Percentiles rank a stretch among this genome's conserved stretches.
Conservation (phyloP, 768 basidiomycete species). For the Trametes maxima region DNA sequence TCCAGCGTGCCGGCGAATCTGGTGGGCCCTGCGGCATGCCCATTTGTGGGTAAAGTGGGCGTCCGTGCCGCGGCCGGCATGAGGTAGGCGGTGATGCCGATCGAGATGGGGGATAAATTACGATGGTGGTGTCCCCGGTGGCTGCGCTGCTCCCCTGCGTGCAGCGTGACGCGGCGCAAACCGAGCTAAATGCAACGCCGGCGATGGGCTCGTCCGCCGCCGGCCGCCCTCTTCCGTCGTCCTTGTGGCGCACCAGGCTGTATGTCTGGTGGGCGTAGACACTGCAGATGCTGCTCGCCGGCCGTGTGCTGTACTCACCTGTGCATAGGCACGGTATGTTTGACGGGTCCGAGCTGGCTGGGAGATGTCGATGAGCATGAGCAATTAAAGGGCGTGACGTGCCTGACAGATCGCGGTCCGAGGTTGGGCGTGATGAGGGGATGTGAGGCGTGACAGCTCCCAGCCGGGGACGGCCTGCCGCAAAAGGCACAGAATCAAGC, state of each 20-base stretch:
- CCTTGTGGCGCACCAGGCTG: not conserved
- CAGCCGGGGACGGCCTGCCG: not conserved
- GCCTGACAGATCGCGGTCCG: constrained; percentile 11
- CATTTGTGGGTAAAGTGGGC: not conserved
- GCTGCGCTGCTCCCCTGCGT: not conserved
- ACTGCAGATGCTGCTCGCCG: not conserved
- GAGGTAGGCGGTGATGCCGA: constrained; percentile 3
- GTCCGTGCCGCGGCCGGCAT: constrained; percentile 14
- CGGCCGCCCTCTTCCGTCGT: not conserved
- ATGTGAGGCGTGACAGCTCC: not conserved
- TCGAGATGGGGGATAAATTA: constrained; percentile 16
- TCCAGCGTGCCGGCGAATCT: not conserved
- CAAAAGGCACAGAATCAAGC: not conserved
- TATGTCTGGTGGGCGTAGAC: not conserved
- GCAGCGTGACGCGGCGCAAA: constrained; percentile 9
- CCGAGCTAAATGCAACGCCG: not conserved
- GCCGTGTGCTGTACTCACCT: not conserved
- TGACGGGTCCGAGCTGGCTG: constrained; percentile 2
- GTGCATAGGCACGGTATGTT: not conserved
- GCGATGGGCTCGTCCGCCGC: not conserved
- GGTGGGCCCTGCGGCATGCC: constrained; percentile 14
- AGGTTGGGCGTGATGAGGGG: not conserved
- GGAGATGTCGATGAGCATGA: constrained; percentile 7
- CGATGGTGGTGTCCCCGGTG: constrained; percentile 15
- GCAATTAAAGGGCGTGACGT: constrained; percentile 8